These are phyloP conservation scores for Saxophila tyrrhenica DNA, from an alignment of 495 filamentous ascomycete species.

Conservation along the genomic window DNA sequence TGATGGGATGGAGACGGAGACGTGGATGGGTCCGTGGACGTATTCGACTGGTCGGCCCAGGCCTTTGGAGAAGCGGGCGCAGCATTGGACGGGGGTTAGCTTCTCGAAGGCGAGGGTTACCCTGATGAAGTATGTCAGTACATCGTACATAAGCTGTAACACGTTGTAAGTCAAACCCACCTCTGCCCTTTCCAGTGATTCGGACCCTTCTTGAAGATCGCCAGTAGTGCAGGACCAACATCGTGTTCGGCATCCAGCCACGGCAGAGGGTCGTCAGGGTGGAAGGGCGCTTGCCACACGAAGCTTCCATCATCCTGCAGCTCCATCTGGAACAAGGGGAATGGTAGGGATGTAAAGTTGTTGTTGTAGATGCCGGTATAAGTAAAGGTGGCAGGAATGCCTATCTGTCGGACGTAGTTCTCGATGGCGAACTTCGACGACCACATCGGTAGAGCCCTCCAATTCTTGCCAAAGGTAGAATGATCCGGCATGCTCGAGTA, in stretches of 20 bases:
- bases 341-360: slow-evolving; percentile 89
- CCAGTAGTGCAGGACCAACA: slow-evolving; percentile 83
- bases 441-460: slow-evolving; percentile 83
- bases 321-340: slow-evolving; percentile 91
- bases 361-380: slow-evolving; percentile 98
- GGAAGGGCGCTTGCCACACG: slow-evolving; percentile 89
- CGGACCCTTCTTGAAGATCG: slow-evolving; percentile 89
- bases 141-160: not conserved
- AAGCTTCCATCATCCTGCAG: slow-evolving; percentile 71
- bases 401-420: slow-evolving; percentile 75
- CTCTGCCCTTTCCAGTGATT: slow-evolving; percentile 74
- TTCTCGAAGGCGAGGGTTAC: slow-evolving; percentile 89
- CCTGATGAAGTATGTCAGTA: slow-evolving; percentile 33
- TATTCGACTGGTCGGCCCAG: slow-evolving; percentile 69
- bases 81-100: slow-evolving; percentile 72
- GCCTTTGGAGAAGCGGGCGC: slow-evolving; percentile 65
- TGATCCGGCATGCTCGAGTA: slow-evolving; percentile 98
- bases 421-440: slow-evolving; percentile 83
- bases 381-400: slow-evolving; percentile 77
- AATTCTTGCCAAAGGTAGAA: slow-evolving; percentile 54
- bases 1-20: slow-evolving; percentile 72
- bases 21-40: slow-evolving; percentile 61
- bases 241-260: slow-evolving; percentile 98
- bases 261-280: slow-evolving; percentile 75
- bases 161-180: slow-evolving; percentile 32